Evolutionary conservation across 1,284 basidiomycete species (phyloP), one percentile per base, ranked within the genome.

Genomic region (Volvariella volvacea): DNA sequence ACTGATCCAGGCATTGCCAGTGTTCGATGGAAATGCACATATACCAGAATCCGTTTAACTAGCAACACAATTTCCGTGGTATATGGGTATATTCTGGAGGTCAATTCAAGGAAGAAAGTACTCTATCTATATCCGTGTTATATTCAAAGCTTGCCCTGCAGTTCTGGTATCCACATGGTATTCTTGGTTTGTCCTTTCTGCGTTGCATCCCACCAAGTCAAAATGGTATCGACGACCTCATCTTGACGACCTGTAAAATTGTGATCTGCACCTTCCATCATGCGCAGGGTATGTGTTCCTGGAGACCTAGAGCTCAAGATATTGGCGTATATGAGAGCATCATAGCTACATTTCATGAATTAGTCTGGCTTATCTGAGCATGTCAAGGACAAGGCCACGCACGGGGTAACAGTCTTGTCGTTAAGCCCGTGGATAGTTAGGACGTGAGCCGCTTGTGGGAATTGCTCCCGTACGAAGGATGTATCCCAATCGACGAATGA

Each of bases 261-360:
- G 55, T 88, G 85, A 61, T 86, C 83, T 10, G 78, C 83, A 39
- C 73, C 73, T 56, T 88, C 86, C 22, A 85, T 64, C 21, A 80
- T 63, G 55, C 79, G 72, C 20, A 88, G 63, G 21, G 67, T 79
- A 55, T 87, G 83, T 3, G 82, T 85, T 34, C 84, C 86, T 12
- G 78, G 74, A 12, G 54, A 52, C 45, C 83, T 68, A 21, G 61
- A 53, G n/a, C 77, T 70, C 31, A 86, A 67, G 1, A 74, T 74
- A 14, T 72, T 68, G 1, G 81, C 74, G 47, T 85, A 87, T 42
- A 88, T 78, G 46, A 79, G 48, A 0, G 80, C 83, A 54, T 89
- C 86, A 53, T 80, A 83, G 33, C 84, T 87, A 51, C 25, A 44
- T 44, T 20, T n/a, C 43, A 17, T 41, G 15, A 22, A n/a, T 40